Conservation (phyloP, 768 basidiomycete genomes). For the Agrocybe praecox region DNA sequence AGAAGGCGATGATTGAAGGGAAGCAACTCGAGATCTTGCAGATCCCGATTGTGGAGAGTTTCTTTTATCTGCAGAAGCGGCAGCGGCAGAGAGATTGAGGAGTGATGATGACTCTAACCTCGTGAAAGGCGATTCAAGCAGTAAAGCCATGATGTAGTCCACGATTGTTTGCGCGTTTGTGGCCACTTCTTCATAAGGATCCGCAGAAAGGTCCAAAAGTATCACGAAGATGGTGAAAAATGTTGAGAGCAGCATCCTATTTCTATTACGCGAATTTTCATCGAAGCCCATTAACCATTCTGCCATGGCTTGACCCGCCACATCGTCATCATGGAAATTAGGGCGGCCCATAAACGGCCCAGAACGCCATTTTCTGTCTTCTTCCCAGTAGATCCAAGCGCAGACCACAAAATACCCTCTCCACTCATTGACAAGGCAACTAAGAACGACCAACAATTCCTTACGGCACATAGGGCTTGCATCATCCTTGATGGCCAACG, state of each 20-base stretch:
- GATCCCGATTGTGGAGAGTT: slow-evolving; percentile 37
- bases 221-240: slow-evolving; percentile 93
- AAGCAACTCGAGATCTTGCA: slow-evolving; percentile 47
- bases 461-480: slow-evolving; percentile 97
- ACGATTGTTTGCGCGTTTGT: slow-evolving; percentile 88
- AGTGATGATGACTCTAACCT: slow-evolving; percentile 71
- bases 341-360: slow-evolving; percentile 34
- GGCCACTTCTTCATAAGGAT: slow-evolving; percentile 92
- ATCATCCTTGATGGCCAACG: slow-evolving; percentile 88
- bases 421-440: slow-evolving; percentile 95
- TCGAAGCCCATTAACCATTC: slow-evolving; percentile 81
- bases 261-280: slow-evolving; percentile 71
- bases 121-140: slow-evolving; percentile 88
- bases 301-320: slow-evolving; percentile 68
- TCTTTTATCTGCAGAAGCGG: slow-evolving; percentile 40
- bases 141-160: slow-evolving; percentile 89
- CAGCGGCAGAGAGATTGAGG: slow-evolving; percentile 45
- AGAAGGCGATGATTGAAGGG: slow-evolving; percentile 52
- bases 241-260: slow-evolving; percentile 82
- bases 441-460: slow-evolving; percentile 89
- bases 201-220: slow-evolving; percentile 87
- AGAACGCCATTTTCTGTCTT: slow-evolving; percentile 70
- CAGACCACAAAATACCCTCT: slow-evolving; percentile 94
- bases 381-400: slow-evolving; percentile 96
- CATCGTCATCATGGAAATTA: slow-evolving; percentile 62